These are phyloP conservation scores for Ophiocordyceps camponoti-floridani DNA, from an alignment of 2,329 filamentous ascomycete species.

Conservation along the genomic window DNA sequence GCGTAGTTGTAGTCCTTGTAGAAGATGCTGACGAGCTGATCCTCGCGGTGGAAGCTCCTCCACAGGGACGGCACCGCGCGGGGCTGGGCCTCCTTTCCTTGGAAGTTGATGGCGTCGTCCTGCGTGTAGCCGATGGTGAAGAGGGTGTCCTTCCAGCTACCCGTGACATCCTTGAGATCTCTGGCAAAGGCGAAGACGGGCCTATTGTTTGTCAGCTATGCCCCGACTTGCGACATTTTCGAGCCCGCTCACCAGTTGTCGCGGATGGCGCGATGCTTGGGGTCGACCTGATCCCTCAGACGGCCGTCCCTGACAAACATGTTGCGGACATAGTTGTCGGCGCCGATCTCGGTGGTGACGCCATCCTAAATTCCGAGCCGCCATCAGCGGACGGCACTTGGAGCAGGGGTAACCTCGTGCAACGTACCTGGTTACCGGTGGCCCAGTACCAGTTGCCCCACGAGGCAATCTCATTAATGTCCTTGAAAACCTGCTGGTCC, in stretches of 20 bases:
- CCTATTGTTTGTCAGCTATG: too few relatives aligned
- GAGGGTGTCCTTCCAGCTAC: conserved; percentile 25
- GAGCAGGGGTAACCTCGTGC: neutral
- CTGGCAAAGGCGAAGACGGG: conserved; percentile 68
- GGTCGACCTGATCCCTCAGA: conserved; percentile 47
- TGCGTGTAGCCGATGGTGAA: conserved; percentile 69
- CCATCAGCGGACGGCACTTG: neutral
- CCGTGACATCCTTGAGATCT: conserved; percentile 30
- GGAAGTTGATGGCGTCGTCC: conserved; percentile 58
- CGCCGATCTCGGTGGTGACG: conserved; percentile 52
- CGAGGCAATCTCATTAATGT: conserved; percentile 52
- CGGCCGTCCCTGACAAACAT: conserved; percentile 45
- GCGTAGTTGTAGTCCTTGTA: conserved; percentile 55
- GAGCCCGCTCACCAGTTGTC: conserved; percentile 11
- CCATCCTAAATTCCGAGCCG: conserved; percentile 11
- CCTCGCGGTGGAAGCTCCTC: conserved; percentile 48
- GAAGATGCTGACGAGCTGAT: conserved; percentile 53
- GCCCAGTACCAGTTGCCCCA: conserved; percentile 73
- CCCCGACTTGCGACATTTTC: neutral
- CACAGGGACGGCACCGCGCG: conserved; percentile 54
- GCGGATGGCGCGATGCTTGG: conserved; percentile 30
- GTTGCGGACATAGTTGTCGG: conserved; percentile 44
- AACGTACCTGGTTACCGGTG: conserved; percentile 30
- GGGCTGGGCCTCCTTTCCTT: conserved; percentile 45
- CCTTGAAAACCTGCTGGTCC: conserved; percentile 46